Conservation (phyloP, 2,329 filamentous ascomycete genomes). For the Harringtonia lauricola region DNA sequence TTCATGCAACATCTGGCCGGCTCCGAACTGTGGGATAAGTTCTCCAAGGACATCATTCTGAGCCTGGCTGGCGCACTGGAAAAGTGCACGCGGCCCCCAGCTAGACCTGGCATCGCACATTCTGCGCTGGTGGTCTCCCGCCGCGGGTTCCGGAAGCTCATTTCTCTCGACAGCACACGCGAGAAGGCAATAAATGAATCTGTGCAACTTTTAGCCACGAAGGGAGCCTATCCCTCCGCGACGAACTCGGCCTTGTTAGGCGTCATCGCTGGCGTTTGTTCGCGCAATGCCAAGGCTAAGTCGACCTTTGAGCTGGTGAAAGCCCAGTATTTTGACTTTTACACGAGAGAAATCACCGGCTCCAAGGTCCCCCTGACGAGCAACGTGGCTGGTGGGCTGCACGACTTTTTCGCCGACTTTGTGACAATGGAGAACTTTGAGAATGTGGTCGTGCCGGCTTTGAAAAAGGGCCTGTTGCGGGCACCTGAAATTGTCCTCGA, state of each 20-base stretch:
- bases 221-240: conserved; percentile 49
- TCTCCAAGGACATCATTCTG: conserved; percentile 53
- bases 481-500: conserved; percentile 83
- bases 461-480: conserved; percentile 82
- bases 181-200: conserved; percentile 51
- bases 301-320: conserved; percentile 54
- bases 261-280: conserved; percentile 76
- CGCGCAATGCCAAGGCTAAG: conserved; percentile 55
- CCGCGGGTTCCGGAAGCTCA: conserved; percentile 65
- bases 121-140: conserved; percentile 71
- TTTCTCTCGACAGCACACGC: conserved; percentile 46
- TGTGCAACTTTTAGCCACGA: conserved; percentile 57
- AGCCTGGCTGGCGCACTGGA: conserved; percentile 67
- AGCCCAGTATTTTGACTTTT: conserved; percentile 68
- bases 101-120: conserved; percentile 53
- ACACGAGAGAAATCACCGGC: conserved; percentile 71
- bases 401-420: conserved; percentile 75
- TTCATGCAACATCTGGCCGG: conserved; percentile 61
- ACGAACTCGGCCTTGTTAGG: conserved; percentile 73
- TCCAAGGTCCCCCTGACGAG: conserved; percentile 60
- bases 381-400: conserved; percentile 62
- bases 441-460: conserved; percentile 62
- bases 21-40: conserved; percentile 50
- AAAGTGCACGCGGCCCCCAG: conserved; percentile 57
- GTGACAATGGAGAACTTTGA: conserved; percentile 62